A percentile compares a stretch with the other conserved stretches of the same genome.
These are phyloP conservation scores for Neurospora cerealis DNA, from an alignment of 495 filamentous ascomycete species.

Conservation along the genomic window DNA sequence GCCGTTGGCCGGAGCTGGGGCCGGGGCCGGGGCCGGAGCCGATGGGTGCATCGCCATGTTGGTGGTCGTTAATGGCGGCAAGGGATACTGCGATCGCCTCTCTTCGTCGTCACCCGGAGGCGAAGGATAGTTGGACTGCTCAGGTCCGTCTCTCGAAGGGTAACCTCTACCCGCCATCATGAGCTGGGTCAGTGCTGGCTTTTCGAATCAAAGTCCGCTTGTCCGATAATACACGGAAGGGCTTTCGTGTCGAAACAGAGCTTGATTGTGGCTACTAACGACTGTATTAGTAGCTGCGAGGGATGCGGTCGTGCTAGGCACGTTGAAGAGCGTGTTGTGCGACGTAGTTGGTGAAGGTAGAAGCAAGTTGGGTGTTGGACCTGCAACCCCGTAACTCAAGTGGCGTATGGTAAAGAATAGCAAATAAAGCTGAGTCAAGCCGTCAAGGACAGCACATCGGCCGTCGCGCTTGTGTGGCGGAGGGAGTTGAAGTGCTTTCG, in stretches of 20 bases:
- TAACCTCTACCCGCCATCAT: constrained; percentile 19
- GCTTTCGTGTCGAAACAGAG: background rate
- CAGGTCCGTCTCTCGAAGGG: constrained; percentile 24
- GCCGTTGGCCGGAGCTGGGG: constrained; percentile 2
- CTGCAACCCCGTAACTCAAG: background rate
- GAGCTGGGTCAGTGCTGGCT: background rate
- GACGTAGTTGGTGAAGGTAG: background rate
- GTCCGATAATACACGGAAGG: background rate
- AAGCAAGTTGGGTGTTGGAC: background rate
- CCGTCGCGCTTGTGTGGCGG: background rate
- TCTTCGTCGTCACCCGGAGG: constrained; percentile 38
- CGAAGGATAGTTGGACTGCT: constrained; percentile 38
- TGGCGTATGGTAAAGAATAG: background rate
- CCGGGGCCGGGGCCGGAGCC: background rate
- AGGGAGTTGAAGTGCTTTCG: background rate
- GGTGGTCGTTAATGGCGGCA: background rate
- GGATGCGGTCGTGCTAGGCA: background rate
- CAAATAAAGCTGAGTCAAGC: background rate
- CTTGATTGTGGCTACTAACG: background rate
- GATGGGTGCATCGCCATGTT: background rate
- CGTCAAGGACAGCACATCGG: background rate
- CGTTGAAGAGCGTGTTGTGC: background rate
- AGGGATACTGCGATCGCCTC: background rate
- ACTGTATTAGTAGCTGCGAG: background rate
- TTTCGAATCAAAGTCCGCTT: background rate